Conservation (phyloP, 495 filamentous ascomycete genomes). For the Neurospora sp. region DNA sequence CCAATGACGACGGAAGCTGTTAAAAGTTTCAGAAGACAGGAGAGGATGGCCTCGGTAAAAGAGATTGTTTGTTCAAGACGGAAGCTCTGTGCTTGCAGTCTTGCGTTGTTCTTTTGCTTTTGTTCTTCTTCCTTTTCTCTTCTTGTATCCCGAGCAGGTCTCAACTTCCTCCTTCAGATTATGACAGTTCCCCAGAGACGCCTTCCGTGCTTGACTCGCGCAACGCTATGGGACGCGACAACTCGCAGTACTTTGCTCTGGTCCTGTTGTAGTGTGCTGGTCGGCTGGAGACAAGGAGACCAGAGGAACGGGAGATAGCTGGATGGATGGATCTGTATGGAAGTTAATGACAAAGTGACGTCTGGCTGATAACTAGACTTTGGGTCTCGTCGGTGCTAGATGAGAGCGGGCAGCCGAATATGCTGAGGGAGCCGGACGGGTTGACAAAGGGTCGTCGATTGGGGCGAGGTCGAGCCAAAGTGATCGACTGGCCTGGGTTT, state of each 20-base stretch:
- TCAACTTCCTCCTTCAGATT: background rate
- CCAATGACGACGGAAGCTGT: constrained; percentile 12
- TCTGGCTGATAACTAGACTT: background rate
- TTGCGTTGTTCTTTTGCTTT: background rate
- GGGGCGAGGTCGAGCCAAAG: background rate
- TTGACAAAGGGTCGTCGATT: background rate
- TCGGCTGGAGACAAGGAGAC: background rate
- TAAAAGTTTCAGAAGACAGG: constrained; percentile 9
- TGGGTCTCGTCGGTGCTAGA: background rate
- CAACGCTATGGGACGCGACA: background rate
- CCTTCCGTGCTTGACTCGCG: background rate
- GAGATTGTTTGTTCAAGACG: constrained; percentile 15
- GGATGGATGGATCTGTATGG: background rate
- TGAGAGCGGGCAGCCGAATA: background rate
- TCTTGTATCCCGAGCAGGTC: background rate
- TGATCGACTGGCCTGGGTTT: background rate
- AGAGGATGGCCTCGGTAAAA: constrained; percentile 7
- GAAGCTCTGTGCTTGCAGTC: constrained; percentile 21
- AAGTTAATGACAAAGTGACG: background rate
- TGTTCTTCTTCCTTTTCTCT: constrained; percentile 1
- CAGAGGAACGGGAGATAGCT: background rate
- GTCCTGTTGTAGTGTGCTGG: background rate
- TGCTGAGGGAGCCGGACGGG: background rate
- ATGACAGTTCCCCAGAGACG: background rate
- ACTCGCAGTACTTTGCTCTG: background rate